Base-by-base conservation (phyloP, 192 early-diverging fungal species). In the Cladochytrium replicatum region DNA sequence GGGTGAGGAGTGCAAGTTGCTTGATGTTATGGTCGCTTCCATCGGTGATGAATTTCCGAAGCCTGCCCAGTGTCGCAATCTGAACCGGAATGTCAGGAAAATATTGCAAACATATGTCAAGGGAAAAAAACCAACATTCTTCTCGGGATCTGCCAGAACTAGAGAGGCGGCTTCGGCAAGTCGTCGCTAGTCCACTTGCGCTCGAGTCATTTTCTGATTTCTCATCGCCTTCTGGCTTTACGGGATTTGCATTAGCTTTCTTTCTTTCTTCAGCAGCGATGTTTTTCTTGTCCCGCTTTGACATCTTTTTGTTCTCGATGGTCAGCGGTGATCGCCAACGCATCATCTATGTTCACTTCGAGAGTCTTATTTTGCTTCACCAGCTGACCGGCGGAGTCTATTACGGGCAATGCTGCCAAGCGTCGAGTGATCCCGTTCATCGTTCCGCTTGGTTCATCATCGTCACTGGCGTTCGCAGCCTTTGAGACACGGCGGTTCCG, bases 121-220 rank as follows among this genome's bases (percentile, higher is more conserved):
- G 23, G 17, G 34, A 27, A n/a, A 6, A 21, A 50, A 39, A 47
- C 61, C 28, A 43, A 85, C 72, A 29, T 84, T 73, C 21, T 65
- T 70, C 55, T 95, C 92, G 3, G 91, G 89, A 48, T 88, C 70
- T 50, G 88, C 85, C 49, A 90, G 81, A 19, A 95, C 68, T 11
- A 56, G 49, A 24, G 87, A 75, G 2, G 94, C 87, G 15, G 87
- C 60, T n/a, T 64, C 56, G 4, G 91, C 94, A 43, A 97, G 69
- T 53, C 79, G 67, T 64, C 88, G 88, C 57, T 78, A 66, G 1
- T 62, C 60, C 34, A 65, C 48, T 9, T 54, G 29, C n/a, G 55
- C 43, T 13, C 46, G 48, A 37, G 29, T 52, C 6, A 38, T 30
- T 28, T 51, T 57, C 31, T 58, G 28, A 46, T 39, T 21, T 53